Evolutionary conservation across 2,329 filamentous ascomycete genomes (phyloP), one percentile per base, ranked within the genome.

Genomic region (Canariomyces notabilis): DNA sequence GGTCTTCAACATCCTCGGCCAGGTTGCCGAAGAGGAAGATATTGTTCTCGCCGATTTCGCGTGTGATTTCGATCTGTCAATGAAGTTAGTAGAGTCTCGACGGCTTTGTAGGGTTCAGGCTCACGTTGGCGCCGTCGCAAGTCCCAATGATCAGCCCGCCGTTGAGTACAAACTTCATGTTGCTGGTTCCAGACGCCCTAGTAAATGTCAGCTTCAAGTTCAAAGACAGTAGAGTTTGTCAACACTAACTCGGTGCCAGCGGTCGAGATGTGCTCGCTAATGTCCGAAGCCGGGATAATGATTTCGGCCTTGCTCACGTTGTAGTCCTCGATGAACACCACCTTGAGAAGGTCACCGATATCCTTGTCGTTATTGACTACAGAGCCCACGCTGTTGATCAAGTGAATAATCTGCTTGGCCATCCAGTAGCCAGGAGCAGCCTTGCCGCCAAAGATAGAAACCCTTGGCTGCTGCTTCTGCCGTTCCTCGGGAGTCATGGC

Each of bases 121-220:
- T 76, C 76, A 93, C 89, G 63, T 98, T 98, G 53, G 93, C 93
- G 63, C 93, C 93, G 61, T 98, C 93, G 64, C 91, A 96, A 16
- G 93, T 98, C 59, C 93, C 93, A 58, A 98, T 98, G 61, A 98
- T 95, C 51, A 98, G 75, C 54, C 93, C 93, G 54, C 93, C 93
- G 61, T 97, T 98, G 61, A 98, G 77, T 12, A 96, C 93, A 67
- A 98, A 98, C 70, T 98, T 98, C 93, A 98, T 98, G 80, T 98
- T 98, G 62, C 88, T 95, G 11, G 89, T 95, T 53, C 91, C 91
- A 54, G 79, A 83, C 16, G 80, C 80, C 64, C 74, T 78, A 39
- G 49, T 21, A 22, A 43, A 7, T 34, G 23, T 44, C 16, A 33
- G 38, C 33, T 34, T 12, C 15, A 7, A 9, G 4, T 18, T 32